phyloP scores from a whole-genome alignment of 768 basidiomycete genomes.

The Paxillus ammoniavirescens region DNA sequence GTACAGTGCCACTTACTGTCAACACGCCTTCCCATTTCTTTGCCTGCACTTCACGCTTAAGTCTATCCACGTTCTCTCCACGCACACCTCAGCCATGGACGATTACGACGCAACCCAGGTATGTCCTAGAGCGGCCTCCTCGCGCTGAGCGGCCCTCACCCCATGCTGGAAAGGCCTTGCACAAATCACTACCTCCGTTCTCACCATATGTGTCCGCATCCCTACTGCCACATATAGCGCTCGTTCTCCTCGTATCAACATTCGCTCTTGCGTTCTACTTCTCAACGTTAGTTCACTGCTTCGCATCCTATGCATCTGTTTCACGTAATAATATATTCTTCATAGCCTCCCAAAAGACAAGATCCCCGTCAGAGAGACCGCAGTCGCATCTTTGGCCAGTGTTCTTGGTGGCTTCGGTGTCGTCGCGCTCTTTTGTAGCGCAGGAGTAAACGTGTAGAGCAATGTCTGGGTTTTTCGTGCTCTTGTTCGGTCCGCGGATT shows the following conservation, averaged over 20 bases:
- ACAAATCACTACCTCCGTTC: slow-evolving; percentile 69
- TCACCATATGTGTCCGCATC: slow-evolving; percentile 63
- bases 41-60: slow-evolving; percentile 4
- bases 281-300: slow-evolving; percentile 60
- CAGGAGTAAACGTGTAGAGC: slow-evolving; percentile 29
- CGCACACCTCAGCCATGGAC: slow-evolving; percentile 42
- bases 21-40: no score
- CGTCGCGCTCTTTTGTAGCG: slow-evolving; percentile 70
- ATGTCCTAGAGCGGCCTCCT: slow-evolving; percentile 13
- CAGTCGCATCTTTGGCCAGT: slow-evolving; percentile 72
- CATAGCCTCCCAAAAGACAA: slow-evolving; percentile 74
- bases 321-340: slow-evolving; percentile 8
- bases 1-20: not conserved
- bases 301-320: not conserved
- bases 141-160: not conserved
- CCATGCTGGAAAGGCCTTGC: slow-evolving; percentile 47
- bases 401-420: slow-evolving; percentile 84
- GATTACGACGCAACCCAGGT: slow-evolving; percentile 58
- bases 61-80: slow-evolving; percentile 1
- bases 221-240: slow-evolving; percentile 72
- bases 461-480: slow-evolving; percentile 6
- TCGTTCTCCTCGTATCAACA: slow-evolving; percentile 67
- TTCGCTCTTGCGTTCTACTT: slow-evolving; percentile 91
- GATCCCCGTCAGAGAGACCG: slow-evolving; percentile 63
- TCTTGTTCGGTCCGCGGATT: not conserved